phyloP scores from a whole-genome alignment of 163 green algal genomes.

The Coccomyxa subellipsoidea region DNA sequence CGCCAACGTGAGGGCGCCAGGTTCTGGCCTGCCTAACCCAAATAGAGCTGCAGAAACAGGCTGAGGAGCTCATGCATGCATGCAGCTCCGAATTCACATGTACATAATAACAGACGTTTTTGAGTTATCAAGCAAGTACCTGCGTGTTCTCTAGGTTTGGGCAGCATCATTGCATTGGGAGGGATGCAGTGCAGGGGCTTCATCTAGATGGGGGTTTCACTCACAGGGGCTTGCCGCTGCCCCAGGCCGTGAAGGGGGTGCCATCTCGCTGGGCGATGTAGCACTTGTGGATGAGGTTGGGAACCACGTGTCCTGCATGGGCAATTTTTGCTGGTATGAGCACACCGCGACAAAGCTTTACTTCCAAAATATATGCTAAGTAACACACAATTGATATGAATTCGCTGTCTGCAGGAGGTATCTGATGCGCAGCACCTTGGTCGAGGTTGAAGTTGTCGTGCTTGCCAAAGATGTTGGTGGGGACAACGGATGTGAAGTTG shows the following conservation, averaged over 20 bases:
- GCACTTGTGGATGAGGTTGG: conserved; percentile 57
- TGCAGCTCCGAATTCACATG: neutral
- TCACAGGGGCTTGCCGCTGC: conserved; percentile 50
- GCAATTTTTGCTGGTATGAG: neutral
- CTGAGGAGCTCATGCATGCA: neutral
- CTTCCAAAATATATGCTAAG: too few species aligned
- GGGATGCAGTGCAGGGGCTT: neutral
- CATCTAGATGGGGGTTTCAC: neutral
- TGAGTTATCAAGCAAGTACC: neutral
- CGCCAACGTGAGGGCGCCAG: neutral
- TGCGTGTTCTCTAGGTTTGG: too few species aligned
- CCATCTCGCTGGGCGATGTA: conserved; percentile 53
- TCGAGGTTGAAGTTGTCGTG: conserved; percentile 67
- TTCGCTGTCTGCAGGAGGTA: too few species aligned
- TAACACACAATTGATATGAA: too few species aligned
- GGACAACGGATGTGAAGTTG: conserved; percentile 57
- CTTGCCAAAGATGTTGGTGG: conserved; percentile 67
- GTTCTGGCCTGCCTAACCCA: too few species aligned
- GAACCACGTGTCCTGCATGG: conserved; percentile 52
- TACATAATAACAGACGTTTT: neutral
- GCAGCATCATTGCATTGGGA: neutral
- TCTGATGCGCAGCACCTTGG: conserved; percentile 29
- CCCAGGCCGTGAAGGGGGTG: conserved; percentile 51
- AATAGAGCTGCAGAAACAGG: neutral
- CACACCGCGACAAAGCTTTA: neutral